Evolutionary conservation across 495 filamentous ascomycete species (phyloP).

Genomic region (Penicillium bialowiezense): DNA sequence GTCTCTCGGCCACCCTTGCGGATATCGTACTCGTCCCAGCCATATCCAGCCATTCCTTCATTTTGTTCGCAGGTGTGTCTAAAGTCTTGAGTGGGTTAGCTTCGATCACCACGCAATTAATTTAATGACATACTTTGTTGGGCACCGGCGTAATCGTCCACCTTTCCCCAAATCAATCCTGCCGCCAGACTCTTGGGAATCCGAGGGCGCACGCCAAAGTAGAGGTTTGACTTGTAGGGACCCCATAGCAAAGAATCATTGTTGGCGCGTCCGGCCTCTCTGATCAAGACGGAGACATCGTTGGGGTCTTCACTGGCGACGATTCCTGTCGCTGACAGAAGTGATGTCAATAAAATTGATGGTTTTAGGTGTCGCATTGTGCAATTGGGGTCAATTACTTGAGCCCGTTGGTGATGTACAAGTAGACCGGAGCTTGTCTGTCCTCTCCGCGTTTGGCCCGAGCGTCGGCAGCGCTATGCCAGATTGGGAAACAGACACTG

Average conservation of each 20-base stretch:
- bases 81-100: slow-evolving; percentile 57
- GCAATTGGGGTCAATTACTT: slow-evolving; percentile 19
- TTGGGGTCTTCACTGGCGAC: slow-evolving; percentile 30
- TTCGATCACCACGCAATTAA: background rate
- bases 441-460: slow-evolving; percentile 42
- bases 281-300: slow-evolving; percentile 39
- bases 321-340: slow-evolving; percentile 32
- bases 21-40: slow-evolving; percentile 94
- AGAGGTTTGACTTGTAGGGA: slow-evolving; percentile 90
- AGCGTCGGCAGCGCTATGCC: no score
- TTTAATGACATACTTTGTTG: slow-evolving; percentile 65
- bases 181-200: slow-evolving; percentile 82
- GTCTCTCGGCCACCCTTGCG: slow-evolving; percentile 82
- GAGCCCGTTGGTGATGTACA: no score
- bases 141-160: slow-evolving; percentile 74
- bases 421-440: slow-evolving; percentile 18
- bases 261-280: slow-evolving; percentile 52
- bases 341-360: slow-evolving; percentile 26
- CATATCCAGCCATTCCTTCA: slow-evolving; percentile 92
- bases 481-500: no score
- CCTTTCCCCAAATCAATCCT: slow-evolving; percentile 85
- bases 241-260: slow-evolving; percentile 95
- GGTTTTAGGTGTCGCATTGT: slow-evolving; percentile 32
- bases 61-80: slow-evolving; percentile 95
- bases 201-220: slow-evolving; percentile 88